Evolutionary conservation across 2,329 filamentous ascomycete species (phyloP), one percentile per base, ranked within the genome.

Genomic region (Sclerotinia minor): DNA sequence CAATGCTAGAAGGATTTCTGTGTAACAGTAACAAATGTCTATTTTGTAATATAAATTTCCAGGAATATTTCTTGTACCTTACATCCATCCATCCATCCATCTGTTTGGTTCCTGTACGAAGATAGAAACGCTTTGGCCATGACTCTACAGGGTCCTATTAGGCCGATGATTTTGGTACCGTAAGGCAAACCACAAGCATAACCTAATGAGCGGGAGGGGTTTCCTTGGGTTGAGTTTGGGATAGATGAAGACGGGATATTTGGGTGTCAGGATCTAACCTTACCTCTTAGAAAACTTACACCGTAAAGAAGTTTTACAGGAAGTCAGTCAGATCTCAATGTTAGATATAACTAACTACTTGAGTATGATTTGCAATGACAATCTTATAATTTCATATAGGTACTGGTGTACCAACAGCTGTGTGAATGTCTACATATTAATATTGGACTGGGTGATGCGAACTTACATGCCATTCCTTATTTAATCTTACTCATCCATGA

Each of bases 401-500:
- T n/a, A n/a, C n/a, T n/a, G n/a, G n/a, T n/a, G n/a, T n/a, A 32
- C 50, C 50, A 32, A 21, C 53, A 41, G 32, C 54, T 17, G 32
- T 38, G 1, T 57, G 19, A 55, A 55, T 24, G 15, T 24, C 2
- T 26, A 17, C 24, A 17, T n/a, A n/a, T n/a, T n/a, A n/a, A n/a
- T n/a, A n/a, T 15, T 52, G 49, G n/a, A 9, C 47, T 11, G n/a
- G 9, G 29, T 54, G 52, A 54, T 54, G 26, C 21, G 13, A n/a
- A 54, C 9, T n/a, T n/a, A 15, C 19, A 55, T 55, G 5, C 26
- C 53, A n/a, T n/a, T 55, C 9, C 21, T 5, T 35, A 17, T n/a
- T 35, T 57, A n/a, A 24, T 41, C 54, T 57, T 41, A 57, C 54
- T 41, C 32, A 57, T 38, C 38, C 54, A 57, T 54, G 21, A 54